Conservation (phyloP, 768 basidiomycete genomes). For the Russula lepida region DNA sequence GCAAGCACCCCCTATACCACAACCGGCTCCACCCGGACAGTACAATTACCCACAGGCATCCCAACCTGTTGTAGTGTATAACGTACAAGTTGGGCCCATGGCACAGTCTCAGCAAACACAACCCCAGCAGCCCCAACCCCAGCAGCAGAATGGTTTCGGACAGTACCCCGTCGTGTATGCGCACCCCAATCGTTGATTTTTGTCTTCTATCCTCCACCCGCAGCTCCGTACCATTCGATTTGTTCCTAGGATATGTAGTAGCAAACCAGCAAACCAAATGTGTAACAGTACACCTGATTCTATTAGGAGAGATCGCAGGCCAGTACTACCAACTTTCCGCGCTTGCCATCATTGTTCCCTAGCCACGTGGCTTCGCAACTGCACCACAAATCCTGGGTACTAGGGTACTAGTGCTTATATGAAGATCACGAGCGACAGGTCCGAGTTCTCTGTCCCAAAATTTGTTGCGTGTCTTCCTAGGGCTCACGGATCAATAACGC, state of each 20-base stretch:
- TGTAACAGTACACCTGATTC: conserved; percentile 5
- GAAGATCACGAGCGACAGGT: too few species aligned
- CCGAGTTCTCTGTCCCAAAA: too few species aligned
- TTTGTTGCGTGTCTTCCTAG: too few species aligned
- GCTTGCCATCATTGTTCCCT: too few species aligned
- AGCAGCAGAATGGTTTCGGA: conserved; percentile 19
- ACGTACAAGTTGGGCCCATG: conserved; percentile 19
- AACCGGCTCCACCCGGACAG: conserved; percentile 25
- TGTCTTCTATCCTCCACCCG: not conserved
- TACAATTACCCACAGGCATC: conserved; percentile 65
- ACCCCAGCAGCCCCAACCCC: conserved; percentile 4
- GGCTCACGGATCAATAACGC: too few species aligned
- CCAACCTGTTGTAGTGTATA: conserved; percentile 28
- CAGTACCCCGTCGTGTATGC: conserved; percentile 23
- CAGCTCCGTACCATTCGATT: not conserved
- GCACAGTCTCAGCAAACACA: conserved; percentile 31
- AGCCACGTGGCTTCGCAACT: too few species aligned
- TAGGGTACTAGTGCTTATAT: too few species aligned
- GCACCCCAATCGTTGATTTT: conserved; percentile 10
- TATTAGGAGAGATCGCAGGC: too few species aligned
- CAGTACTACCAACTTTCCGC: too few species aligned
- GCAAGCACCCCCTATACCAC: conserved; percentile 38
- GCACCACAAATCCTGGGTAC: too few species aligned
- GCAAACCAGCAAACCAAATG: conserved; percentile 3
- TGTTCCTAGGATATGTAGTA: not conserved